phyloP scores from a whole-genome alignment of 192 early-diverging fungal species.

The Linderina pennispora region DNA sequence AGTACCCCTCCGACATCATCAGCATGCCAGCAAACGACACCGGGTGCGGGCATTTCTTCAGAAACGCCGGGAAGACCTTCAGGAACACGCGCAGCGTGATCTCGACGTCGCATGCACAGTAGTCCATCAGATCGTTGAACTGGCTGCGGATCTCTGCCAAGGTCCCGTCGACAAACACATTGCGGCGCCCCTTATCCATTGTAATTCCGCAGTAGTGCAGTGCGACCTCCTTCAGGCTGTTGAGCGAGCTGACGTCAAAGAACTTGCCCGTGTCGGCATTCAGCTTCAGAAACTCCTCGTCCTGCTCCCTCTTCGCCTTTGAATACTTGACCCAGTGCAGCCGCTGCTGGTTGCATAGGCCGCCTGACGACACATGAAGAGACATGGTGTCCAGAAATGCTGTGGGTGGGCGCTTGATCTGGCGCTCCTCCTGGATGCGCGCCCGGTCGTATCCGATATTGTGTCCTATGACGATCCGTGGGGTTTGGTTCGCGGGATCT shows the following conservation, averaged over 20 bases:
- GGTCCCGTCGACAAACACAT: slow-evolving; percentile 55
- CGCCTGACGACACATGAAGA: slow-evolving; percentile 82
- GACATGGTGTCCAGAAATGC: slow-evolving; percentile 90
- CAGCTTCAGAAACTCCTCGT: slow-evolving; percentile 44
- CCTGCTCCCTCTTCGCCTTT: slow-evolving; percentile 48
- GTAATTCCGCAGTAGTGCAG: slow-evolving; percentile 66
- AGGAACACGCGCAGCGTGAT: slow-evolving; percentile 70
- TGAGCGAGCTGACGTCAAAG: slow-evolving; percentile 53
- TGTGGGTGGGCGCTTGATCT: slow-evolving; percentile 46
- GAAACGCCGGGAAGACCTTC: slow-evolving; percentile 62
- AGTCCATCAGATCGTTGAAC: slow-evolving; percentile 64
- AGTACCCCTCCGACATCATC: slow-evolving; percentile 78
- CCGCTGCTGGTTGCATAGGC: slow-evolving; percentile 86
- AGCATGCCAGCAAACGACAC: slow-evolving; percentile 89
- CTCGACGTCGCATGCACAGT: slow-evolving; percentile 85
- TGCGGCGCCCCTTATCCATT: slow-evolving; percentile 60
- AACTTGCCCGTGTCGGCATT: slow-evolving; percentile 41
- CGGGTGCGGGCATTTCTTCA: slow-evolving; percentile 84
- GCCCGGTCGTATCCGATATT: slow-evolving; percentile 91
- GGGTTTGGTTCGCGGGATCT: slow-evolving; percentile 28
- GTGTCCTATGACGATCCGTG: slow-evolving; percentile 77
- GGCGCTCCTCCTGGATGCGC: slow-evolving; percentile 82
- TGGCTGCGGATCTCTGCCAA: slow-evolving; percentile 53
- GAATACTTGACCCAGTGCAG: slow-evolving; percentile 67
- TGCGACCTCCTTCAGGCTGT: slow-evolving; percentile 72